phyloP scores from a whole-genome alignment of 805 yeast species.

The Yamadazyma nakazawae region DNA sequence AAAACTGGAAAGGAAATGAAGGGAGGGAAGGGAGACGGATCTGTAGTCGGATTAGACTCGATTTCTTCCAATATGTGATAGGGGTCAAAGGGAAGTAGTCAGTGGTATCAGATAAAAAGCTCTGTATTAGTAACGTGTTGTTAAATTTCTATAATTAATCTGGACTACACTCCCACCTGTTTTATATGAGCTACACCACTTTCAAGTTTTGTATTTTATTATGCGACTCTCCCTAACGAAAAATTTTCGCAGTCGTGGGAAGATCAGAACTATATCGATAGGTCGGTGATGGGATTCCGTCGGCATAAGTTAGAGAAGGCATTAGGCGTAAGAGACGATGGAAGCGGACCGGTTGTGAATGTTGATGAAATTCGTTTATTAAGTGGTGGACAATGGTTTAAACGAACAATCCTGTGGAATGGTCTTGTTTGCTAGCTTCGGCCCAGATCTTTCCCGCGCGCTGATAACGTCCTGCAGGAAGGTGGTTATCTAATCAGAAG shows the following conservation, averaged over 20 bases:
- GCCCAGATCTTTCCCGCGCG: neutral
- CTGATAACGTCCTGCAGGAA: neutral
- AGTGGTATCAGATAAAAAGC: no score
- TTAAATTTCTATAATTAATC: neutral
- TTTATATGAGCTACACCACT: neutral
- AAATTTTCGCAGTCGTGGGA: constrained; percentile 10
- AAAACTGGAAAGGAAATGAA: neutral
- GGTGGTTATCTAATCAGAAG: no score
- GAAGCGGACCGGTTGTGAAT: no score
- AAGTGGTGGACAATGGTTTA: no score
- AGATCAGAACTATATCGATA: neutral
- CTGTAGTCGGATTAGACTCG: neutral
- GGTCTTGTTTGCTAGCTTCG: neutral
- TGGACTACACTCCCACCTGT: neutral
- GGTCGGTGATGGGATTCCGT: neutral
- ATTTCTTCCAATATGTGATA: neutral
- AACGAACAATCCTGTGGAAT: no score
- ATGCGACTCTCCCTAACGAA: constrained; percentile 6
- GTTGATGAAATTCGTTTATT: no score
- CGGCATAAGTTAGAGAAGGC: no score
- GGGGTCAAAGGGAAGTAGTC: neutral
- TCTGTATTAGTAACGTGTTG: no score
- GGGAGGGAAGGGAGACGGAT: neutral
- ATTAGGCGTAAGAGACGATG: no score
- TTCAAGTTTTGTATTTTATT: neutral